Evolutionary conservation across 768 basidiomycete species (phyloP).

Genomic region (Russula dissimulans): DNA sequence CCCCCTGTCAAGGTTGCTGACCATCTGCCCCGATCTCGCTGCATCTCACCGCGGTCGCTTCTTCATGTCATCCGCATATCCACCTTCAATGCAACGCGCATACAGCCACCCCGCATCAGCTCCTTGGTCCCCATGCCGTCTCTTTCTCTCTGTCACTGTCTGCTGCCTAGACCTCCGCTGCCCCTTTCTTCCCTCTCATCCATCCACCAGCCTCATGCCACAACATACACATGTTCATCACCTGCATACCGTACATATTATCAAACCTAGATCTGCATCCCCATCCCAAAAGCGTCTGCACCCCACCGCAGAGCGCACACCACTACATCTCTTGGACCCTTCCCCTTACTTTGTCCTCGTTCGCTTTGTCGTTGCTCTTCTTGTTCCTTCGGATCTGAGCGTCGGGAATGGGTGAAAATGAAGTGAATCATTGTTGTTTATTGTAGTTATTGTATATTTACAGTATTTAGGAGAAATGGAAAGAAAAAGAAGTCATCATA

Average conservation of each 20-base stretch:
- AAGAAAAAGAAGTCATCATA: slow-evolving; percentile 9
- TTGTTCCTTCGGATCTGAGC: slow-evolving; percentile 15
- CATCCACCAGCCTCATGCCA: slow-evolving; percentile 3
- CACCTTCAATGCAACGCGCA: slow-evolving; percentile 8
- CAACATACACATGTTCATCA: slow-evolving; percentile 10
- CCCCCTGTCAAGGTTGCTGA: neutral
- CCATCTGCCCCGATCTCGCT: slow-evolving; percentile 1
- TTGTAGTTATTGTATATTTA: slow-evolving; percentile 22
- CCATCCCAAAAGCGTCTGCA: slow-evolving; percentile 14
- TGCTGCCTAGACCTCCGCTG: neutral
- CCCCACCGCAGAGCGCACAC: slow-evolving; percentile 10
- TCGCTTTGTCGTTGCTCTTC: slow-evolving; percentile 13
- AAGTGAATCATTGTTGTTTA: slow-evolving; percentile 14
- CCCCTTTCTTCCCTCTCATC: slow-evolving; percentile 2
- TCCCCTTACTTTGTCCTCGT: slow-evolving; percentile 1
- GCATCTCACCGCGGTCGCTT: slow-evolving; percentile 10
- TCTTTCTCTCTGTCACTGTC: slow-evolving; percentile 1
- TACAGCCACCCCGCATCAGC: slow-evolving; percentile 3
- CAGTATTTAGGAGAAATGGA: slow-evolving; percentile 9
- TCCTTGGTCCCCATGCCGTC: slow-evolving; percentile 2
- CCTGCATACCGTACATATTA: slow-evolving; percentile 16
- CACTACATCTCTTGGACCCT: slow-evolving; percentile 15
- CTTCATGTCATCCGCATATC: slow-evolving; percentile 10
- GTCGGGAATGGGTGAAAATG: slow-evolving; percentile 9
- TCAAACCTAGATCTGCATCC: neutral